A percentile compares a stretch with the other conserved stretches of the same genome.
Evolutionary conservation across 441 rosid species (phyloP).

Genomic region (Euphorbia schlechtendalii): DNA sequence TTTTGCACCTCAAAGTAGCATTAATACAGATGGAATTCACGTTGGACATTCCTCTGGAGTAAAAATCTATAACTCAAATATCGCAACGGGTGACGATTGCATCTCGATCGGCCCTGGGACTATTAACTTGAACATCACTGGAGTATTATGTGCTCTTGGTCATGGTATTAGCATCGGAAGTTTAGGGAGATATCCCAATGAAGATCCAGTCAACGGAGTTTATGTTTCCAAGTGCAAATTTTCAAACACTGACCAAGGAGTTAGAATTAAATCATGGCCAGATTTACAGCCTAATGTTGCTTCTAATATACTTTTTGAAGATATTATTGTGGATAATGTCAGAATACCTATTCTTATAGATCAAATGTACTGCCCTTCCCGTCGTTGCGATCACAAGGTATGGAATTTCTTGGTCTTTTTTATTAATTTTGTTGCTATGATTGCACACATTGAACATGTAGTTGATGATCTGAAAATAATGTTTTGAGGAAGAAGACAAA

Average conservation of each 20-base stretch:
- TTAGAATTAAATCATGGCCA: constrained; percentile 58
- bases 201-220: neutral
- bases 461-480: no score
- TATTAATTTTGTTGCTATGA: no score
- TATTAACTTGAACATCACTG: neutral
- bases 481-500: no score
- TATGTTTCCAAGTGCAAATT: constrained; percentile 25
- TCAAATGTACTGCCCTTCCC: constrained; percentile 29
- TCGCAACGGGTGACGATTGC: constrained; percentile 2
- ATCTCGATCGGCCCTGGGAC: constrained; percentile 36
- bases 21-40: constrained; percentile 5
- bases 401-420: no score
- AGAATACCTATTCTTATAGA: constrained; percentile 21
- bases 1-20: neutral
- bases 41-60: neutral
- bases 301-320: constrained; percentile 31
- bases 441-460: no score
- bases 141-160: neutral
- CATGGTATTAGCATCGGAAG: constrained; percentile 49
- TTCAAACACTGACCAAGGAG: constrained; percentile 31
- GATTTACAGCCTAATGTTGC: constrained; percentile 28
- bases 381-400: constrained; percentile 13
- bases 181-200: constrained; percentile 31
- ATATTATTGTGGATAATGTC: neutral
- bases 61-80: neutral